phyloP scores from a whole-genome alignment of 306 rosid genomes.

The Purshia tridentata region DNA sequence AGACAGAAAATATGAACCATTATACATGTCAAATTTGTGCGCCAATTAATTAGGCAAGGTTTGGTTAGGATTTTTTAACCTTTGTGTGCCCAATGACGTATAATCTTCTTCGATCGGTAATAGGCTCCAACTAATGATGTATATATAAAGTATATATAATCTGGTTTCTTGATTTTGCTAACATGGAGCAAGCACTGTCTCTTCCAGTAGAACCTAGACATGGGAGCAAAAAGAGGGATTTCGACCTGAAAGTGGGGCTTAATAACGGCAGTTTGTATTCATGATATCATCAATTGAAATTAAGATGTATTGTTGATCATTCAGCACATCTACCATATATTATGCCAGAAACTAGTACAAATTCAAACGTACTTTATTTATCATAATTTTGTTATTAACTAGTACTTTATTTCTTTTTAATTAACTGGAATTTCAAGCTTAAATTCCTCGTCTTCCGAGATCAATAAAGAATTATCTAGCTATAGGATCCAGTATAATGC shows the following conservation, averaged over 20 bases:
- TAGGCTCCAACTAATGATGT: neutral
- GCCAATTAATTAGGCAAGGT: neutral
- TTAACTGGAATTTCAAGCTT: too few species aligned
- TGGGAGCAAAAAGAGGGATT: constrained; percentile 1
- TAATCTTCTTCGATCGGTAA: neutral
- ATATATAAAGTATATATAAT: neutral
- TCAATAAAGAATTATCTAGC: too few species aligned
- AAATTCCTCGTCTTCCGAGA: too few species aligned
- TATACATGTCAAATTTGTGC: neutral
- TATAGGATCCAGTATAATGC: too few species aligned
- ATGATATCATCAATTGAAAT: neutral
- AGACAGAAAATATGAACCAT: neutral
- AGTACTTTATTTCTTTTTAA: too few species aligned
- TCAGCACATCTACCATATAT: too few species aligned
- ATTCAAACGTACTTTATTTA: too few species aligned
- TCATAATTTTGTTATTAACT: too few species aligned
- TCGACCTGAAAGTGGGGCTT: neutral
- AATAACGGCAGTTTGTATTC: too few species aligned
- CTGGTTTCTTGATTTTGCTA: neutral
- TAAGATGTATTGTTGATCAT: neutral
- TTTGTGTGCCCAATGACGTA: constrained; percentile 1
- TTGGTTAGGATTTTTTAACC: constrained; percentile 4
- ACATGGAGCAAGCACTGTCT: neutral
- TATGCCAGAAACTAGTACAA: too few species aligned
- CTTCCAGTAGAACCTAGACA: neutral